Evolutionary conservation across 345 rosid species (phyloP), one percentile per base, ranked within the genome.

Genomic region (Linum lewisii): DNA sequence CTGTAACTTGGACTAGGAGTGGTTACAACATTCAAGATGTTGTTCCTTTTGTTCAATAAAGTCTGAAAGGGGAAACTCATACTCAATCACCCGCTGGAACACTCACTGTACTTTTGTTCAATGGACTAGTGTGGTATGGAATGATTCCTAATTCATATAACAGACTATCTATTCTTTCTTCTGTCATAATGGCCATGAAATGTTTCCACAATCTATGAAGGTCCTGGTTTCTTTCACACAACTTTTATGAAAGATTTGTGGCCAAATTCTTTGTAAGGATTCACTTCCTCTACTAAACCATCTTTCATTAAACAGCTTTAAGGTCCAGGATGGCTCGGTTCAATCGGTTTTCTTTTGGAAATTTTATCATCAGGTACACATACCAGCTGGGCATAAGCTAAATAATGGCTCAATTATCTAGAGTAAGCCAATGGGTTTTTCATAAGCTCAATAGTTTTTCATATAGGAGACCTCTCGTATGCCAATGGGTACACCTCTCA

Each of bases 1-100:
- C 95, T 0, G 87, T 89, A 19, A 93, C 97, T 11, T 93, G 99
- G 99, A 93, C 99, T 5, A 93, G n/a, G n/a, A n/a, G 99, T 63
- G 99, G 99, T 21, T 93, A 89, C 68, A 69, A 78, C 70, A 72
- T 87, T 26, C 62, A 73, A 37, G 97, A 89, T 75, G 89, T 97
- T 49, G 68, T 69, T 42, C 95, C 99, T 11, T 78, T 93, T 55
- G 82, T 93, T 62, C 78, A 73, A 63, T 89, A 94, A 91, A 89
- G 90, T 66, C 21, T 70, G 3, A 66, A 64, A 59, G 91, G 85
- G 63, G 69, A 63, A 49, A 29, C 60, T 5, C 66, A 45, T 62
- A 73, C 7, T 47, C 80, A 75, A 38, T 75, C 91, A 38, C 86
- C 95, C 19, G 99, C 94, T 57, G 99, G 88, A 65, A 93, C 97